These are phyloP conservation scores for Amanita phalloides DNA, from an alignment of 768 basidiomycete species.

Conservation along the genomic window DNA sequence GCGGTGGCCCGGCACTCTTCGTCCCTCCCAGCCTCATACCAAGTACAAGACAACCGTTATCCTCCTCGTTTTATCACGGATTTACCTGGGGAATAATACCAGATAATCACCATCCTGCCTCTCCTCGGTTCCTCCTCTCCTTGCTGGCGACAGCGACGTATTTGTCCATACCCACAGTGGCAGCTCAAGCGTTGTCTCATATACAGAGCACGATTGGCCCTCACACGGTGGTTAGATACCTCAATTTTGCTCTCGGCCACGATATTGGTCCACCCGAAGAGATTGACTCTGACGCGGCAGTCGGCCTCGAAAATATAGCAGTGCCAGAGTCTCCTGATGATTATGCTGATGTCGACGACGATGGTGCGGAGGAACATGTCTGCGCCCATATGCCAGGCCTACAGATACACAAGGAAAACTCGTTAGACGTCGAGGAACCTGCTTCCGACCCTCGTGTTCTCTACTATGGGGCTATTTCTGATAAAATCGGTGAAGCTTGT, in stretches of 20 bases:
- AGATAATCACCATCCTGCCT: conserved; percentile 55
- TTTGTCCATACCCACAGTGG: conserved; percentile 69
- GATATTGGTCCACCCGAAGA: conserved; percentile 33
- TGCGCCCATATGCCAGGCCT: background rate
- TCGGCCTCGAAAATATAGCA: conserved; percentile 63
- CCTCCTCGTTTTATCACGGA: conserved; percentile 43
- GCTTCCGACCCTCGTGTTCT: conserved; percentile 28
- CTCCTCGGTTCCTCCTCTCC: conserved; percentile 75
- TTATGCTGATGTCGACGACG: conserved; percentile 17
- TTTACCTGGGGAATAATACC: conserved; percentile 25
- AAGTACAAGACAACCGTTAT: conserved; percentile 58
- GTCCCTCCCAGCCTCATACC: conserved; percentile 58
- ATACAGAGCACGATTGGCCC: conserved; percentile 73
- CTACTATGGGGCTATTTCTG: conserved; percentile 79
- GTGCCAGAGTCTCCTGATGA: conserved; percentile 20
- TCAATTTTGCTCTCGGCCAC: conserved; percentile 73
- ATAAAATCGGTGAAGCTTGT: conserved; percentile 88
- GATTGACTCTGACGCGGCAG: conserved; percentile 48
- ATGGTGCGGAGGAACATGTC: background rate
- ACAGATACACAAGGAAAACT: background rate
- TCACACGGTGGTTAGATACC: conserved; percentile 62
- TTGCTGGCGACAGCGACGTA: conserved; percentile 82
- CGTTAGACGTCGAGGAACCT: background rate
- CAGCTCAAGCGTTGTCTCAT: conserved; percentile 62
- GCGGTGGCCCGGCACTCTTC: conserved; percentile 69